These are phyloP conservation scores for Pseudotsuga menziesii DNA, from an alignment of 75 land plant genomes.

Conservation along the genomic window DNA sequence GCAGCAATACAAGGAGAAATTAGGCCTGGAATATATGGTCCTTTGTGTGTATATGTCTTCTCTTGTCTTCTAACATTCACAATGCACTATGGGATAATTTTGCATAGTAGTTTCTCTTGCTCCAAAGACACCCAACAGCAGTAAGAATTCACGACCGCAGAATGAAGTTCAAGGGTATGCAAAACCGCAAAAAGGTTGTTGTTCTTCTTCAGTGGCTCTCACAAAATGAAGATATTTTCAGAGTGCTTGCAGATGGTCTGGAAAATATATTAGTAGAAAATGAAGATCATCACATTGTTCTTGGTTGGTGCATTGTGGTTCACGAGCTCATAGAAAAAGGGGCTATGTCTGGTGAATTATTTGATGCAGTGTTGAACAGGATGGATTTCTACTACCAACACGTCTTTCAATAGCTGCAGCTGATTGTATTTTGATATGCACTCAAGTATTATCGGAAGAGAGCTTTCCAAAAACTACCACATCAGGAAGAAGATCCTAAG, in stretches of 20 bases:
- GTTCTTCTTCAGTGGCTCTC: conserved; percentile 55
- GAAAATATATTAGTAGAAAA: conserved; percentile 26
- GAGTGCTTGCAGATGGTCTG: conserved; percentile 24
- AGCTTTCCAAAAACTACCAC: background rate
- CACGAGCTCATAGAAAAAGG: conserved; percentile 37
- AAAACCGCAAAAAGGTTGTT: conserved; percentile 31
- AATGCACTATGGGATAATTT: too few relatives aligned
- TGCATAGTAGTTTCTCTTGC: too few relatives aligned
- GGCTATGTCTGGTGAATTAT: background rate
- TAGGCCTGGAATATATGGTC: too few relatives aligned
- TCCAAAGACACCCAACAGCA: too few relatives aligned
- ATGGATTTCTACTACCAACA: conserved; percentile 54
- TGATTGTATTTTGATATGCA: conserved; percentile 51
- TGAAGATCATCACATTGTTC: conserved; percentile 39
- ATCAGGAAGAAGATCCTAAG: conserved; percentile 1
- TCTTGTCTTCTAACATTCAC: too few relatives aligned
- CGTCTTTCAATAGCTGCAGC: conserved; percentile 75
- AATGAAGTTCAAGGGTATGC: conserved; percentile 39
- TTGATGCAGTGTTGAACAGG: conserved; percentile 35
- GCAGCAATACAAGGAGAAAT: too few relatives aligned
- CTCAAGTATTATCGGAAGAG: conserved; percentile 34
- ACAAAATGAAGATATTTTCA: conserved; percentile 35
- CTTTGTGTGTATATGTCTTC: too few relatives aligned
- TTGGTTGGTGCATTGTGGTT: conserved; percentile 62
- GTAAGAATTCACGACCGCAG: too few relatives aligned